Conservation (phyloP, 371 early-diverging fungal species). For the Apophysomyces elegans region DNA sequence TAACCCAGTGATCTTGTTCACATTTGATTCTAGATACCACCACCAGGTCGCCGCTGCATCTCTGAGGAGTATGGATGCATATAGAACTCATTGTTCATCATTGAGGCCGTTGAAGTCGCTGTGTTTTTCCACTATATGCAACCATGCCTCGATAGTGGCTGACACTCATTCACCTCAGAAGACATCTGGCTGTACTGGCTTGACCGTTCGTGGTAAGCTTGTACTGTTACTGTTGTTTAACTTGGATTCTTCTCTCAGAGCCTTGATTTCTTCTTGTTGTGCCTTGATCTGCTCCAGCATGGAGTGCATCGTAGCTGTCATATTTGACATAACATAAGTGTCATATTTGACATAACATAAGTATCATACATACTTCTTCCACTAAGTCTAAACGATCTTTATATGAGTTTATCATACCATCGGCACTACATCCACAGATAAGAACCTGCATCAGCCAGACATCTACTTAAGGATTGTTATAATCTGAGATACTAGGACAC, state of each 20-base stretch:
- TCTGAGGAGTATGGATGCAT: slow-evolving; percentile 8
- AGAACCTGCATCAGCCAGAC: no score
- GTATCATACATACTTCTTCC: no score
- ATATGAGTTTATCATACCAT: no score
- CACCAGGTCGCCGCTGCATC: slow-evolving; percentile 14
- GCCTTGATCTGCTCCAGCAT: slow-evolving; percentile 4
- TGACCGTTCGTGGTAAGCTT: background rate
- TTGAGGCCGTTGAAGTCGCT: background rate
- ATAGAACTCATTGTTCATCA: slow-evolving; percentile 7
- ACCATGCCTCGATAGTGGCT: slow-evolving; percentile 13
- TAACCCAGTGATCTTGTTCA: background rate
- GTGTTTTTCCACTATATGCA: slow-evolving; percentile 14
- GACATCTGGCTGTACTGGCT: slow-evolving; percentile 12
- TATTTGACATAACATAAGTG: no score
- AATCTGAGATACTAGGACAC: no score
- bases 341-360: no score
- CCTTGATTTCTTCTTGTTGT: slow-evolving; percentile 12
- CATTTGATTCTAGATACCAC: background rate
- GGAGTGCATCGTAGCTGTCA: background rate
- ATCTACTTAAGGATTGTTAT: no score
- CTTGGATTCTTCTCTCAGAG: background rate
- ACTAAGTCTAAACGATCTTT: no score
- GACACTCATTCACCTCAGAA: slow-evolving; percentile 11
- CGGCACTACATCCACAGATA: no score
- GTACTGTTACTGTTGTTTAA: background rate